These are phyloP conservation scores for Chalara sp. DNA, from an alignment of 2,329 filamentous ascomycete species.

Conservation along the genomic window DNA sequence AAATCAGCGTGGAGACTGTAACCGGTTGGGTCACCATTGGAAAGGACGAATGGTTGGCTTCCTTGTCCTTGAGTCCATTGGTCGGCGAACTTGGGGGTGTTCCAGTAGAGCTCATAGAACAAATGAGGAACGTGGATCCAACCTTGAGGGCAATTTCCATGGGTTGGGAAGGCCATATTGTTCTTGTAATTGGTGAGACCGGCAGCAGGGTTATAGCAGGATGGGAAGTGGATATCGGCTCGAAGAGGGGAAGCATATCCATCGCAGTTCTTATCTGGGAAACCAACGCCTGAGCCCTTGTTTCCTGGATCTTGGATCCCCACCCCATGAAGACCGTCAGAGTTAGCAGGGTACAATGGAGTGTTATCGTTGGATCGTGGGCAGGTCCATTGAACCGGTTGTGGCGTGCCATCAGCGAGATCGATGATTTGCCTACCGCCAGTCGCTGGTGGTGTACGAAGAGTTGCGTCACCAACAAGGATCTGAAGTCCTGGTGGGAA, in stretches of 20 bases:
- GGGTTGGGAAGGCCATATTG: constrained; percentile 71
- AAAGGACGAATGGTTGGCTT: constrained; percentile 65
- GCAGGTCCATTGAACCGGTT: constrained; percentile 54
- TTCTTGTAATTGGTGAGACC: constrained; percentile 45
- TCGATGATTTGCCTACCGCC: constrained; percentile 45
- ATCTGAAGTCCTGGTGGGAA: constrained; percentile 77
- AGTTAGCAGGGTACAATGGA: constrained; percentile 46
- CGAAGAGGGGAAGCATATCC: constrained; percentile 59
- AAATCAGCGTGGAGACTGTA: constrained; percentile 77
- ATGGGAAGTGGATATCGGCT: constrained; percentile 80
- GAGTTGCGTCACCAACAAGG: constrained; percentile 65
- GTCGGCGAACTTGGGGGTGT: constrained; percentile 59
- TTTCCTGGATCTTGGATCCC: constrained; percentile 50
- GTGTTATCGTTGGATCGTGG: constrained; percentile 42
- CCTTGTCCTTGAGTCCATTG: constrained; percentile 54
- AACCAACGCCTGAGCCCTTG: constrained; percentile 52
- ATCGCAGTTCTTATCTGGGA: constrained; percentile 65
- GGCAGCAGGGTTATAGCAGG: constrained; percentile 74
- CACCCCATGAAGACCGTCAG: constrained; percentile 43
- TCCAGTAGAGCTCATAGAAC: constrained; percentile 83
- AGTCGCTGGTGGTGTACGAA: constrained; percentile 52
- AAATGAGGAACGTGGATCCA: constrained; percentile 67
- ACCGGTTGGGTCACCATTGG: constrained; percentile 72
- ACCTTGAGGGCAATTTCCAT: constrained; percentile 65
- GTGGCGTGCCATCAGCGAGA: constrained; percentile 42